phyloP scores from a whole-genome alignment of 2,329 filamentous ascomycete genomes.

The Aspergillus glaucus region DNA sequence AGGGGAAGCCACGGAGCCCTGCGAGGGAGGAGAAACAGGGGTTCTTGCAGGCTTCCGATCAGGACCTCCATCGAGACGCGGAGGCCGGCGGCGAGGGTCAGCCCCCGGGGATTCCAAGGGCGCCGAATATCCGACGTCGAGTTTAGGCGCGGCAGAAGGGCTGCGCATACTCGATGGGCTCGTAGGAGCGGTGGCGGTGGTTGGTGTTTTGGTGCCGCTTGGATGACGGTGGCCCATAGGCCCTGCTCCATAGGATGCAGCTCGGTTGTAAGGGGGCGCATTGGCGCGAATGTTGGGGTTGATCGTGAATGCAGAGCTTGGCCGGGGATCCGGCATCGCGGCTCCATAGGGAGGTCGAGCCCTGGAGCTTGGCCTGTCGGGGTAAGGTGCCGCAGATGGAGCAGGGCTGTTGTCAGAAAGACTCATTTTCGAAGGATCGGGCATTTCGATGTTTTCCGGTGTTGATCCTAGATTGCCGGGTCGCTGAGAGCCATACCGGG shows the following conservation, averaged over 20 bases:
- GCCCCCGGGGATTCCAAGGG: conserved; percentile 35
- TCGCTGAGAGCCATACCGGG: conserved; percentile 59
- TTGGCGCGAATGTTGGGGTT: conserved; percentile 43
- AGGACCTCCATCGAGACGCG: conserved; percentile 22
- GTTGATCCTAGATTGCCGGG: conserved; percentile 35
- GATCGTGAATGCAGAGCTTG: conserved; percentile 43
- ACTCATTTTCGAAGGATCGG: conserved; percentile 41
- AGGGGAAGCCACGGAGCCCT: conserved; percentile 20
- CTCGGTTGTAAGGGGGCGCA: conserved; percentile 30
- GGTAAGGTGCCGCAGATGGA: conserved; percentile 38
- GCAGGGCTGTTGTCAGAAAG: conserved; percentile 26
- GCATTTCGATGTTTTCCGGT: conserved; percentile 42
- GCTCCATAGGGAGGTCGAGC: conserved; percentile 26
- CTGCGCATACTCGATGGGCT: conserved; percentile 23
- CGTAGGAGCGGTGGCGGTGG: conserved; percentile 19
- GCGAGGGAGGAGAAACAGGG: conserved; percentile 19
- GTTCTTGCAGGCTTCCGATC: conserved; percentile 28
- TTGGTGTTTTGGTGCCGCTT: not conserved
- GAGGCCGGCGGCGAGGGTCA: conserved; percentile 24
- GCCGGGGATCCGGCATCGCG: conserved; percentile 33
- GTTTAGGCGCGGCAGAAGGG: conserved; percentile 27
- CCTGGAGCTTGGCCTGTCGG: conserved; percentile 30
- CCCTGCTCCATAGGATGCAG: conserved; percentile 25
- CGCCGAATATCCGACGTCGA: conserved; percentile 45
- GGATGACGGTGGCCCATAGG: conserved; percentile 27